Evolutionary conservation across 495 filamentous ascomycete genomes (phyloP), one percentile per base, ranked within the genome.

Genomic region (Lasiosphaeriaceae sp.): DNA sequence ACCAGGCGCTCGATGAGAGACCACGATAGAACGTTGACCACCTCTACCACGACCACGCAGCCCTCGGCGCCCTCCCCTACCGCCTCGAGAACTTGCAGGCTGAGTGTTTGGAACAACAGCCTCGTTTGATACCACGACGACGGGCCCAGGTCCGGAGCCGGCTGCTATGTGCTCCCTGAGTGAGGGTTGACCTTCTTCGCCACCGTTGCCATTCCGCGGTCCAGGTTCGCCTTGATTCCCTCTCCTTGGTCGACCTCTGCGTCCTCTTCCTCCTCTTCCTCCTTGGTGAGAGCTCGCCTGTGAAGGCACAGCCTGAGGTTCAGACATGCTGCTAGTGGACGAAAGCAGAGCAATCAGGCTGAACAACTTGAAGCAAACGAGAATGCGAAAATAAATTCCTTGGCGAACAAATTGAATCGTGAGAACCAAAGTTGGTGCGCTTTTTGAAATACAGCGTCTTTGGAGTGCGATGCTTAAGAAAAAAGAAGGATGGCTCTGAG

Each of bases 361-460:
- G 49, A 39, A 41, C 8, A 43, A 14, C 16, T 5, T 43, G 7
- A 17, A 17, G 39, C 39, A 12, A 17, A 8, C 34, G 8, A 14
- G 34, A 43, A 16, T 12, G 39, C 7, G 14, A 43, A 17, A 43
- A 17, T 12, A 12, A 43, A 54, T 37, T 43, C 45, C 39, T 39
- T 12, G 31, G 8, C n/a, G 24, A 39, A 17, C 16, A 41, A 48
- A 48, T n/a, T 21, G 21, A 37, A 51, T 26, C 11, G 24, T 19
- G 29, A 19, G 8, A 19, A 29, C 47, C 16, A 37, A 29, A 11
- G 14, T 43, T 49, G 29, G 39, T 77, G 78, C 78, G 76, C 78
- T 78, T 78, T 73, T 71, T 70, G 60, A 80, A 81, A 81, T 80
- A 81, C 69, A 78, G 78, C 77, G 77, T 66, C 78, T 81, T 81